phyloP scores from a whole-genome alignment of 306 rosid genomes.

The Prunus mongolica region DNA sequence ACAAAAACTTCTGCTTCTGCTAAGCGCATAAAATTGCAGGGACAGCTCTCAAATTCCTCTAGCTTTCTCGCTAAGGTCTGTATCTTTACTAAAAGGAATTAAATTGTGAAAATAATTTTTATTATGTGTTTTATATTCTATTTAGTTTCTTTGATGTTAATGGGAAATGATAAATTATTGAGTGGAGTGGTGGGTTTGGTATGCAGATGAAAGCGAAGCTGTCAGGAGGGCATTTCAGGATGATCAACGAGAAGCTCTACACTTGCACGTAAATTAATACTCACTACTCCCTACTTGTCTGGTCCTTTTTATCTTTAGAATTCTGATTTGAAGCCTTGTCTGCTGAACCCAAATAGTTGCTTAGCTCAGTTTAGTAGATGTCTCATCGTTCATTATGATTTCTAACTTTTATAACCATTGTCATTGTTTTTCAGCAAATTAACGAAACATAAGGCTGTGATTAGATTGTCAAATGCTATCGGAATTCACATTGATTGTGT shows the following conservation, averaged over 20 bases:
- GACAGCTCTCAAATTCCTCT: conserved; percentile 36
- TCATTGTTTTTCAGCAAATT: not conserved
- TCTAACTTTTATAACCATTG: not conserved
- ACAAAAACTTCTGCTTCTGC: conserved; percentile 24
- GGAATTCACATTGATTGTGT: not conserved
- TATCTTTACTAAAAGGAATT: not conserved
- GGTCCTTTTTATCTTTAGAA: not conserved
- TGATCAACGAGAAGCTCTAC: conserved; percentile 94
- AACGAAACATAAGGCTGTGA: not conserved
- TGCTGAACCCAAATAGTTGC: not conserved
- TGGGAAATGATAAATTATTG: not conserved
- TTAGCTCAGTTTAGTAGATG: not conserved
- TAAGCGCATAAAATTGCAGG: conserved; percentile 29
- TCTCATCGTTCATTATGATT: not conserved
- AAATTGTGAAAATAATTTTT: not conserved
- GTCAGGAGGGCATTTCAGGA: conserved; percentile 94
- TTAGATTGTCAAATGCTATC: not conserved
- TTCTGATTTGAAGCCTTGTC: not conserved
- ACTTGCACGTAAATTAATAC: conserved; percentile 69
- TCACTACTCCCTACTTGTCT: not conserved
- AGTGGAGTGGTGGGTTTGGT: not conserved
- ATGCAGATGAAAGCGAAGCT: conserved; percentile 80
- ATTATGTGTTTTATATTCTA: not conserved
- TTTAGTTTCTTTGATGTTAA: not conserved
- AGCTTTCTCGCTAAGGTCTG: conserved; percentile 62